These are phyloP conservation scores for Hibiscus tridactylites DNA, from an alignment of 345 rosid genomes.

Conservation along the genomic window DNA sequence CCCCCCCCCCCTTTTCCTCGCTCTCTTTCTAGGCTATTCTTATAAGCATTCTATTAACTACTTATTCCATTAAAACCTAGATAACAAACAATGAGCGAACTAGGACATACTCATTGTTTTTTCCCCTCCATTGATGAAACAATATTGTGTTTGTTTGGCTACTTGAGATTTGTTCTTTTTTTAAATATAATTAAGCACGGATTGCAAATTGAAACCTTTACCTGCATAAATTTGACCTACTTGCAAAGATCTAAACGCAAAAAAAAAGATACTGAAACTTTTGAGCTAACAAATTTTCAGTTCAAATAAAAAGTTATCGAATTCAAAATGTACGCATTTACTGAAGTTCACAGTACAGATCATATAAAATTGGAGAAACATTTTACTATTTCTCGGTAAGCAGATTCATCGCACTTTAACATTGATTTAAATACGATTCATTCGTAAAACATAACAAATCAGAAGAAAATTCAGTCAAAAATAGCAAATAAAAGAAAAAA, in stretches of 20 bases:
- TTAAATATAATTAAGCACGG: not conserved
- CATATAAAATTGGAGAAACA: not conserved
- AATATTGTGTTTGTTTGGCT: not conserved
- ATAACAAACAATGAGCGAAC: not conserved
- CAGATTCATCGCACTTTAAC: not conserved
- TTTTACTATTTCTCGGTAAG: not conserved
- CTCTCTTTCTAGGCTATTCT: not conserved
- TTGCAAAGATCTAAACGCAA: not conserved
- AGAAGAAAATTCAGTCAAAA: not conserved
- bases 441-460: not conserved
- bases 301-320: not conserved
- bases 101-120: not conserved
- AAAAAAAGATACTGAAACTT: not conserved
- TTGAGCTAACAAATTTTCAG: not conserved
- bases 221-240: not conserved
- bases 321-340: not conserved
- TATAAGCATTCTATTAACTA: not conserved
- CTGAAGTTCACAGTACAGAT: too few relatives aligned
- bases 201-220: not conserved
- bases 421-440: not conserved
- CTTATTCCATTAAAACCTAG: conserved; percentile 1
- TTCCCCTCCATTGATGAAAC: not conserved
- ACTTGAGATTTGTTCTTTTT: not conserved
- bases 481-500: not conserved
- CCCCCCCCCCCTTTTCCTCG: too few relatives aligned